Conservation (phyloP, 257 asterid genomes). For the Solanum arcanum region DNA sequence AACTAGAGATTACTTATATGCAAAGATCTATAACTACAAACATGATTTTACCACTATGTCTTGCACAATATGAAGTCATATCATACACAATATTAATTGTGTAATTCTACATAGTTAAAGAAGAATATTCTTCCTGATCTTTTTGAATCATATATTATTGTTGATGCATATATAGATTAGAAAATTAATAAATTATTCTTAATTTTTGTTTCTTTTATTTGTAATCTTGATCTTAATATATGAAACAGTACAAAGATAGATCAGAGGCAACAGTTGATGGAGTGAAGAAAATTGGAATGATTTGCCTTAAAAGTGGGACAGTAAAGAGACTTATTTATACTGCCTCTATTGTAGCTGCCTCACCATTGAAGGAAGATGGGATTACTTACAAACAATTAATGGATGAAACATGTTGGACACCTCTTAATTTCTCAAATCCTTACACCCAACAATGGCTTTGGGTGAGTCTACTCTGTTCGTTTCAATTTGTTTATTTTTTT, state of each 20-base stretch:
- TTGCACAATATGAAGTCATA: too few relatives aligned
- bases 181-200: too few relatives aligned
- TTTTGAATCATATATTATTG: too few relatives aligned
- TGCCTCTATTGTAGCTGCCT: conserved; percentile 35
- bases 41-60: too few relatives aligned
- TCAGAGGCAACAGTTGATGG: conserved; percentile 41
- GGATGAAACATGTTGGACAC: conserved; percentile 62
- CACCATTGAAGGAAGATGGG: conserved; percentile 30
- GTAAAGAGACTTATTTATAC: conserved; percentile 37
- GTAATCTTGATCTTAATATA: not conserved
- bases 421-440: conserved; percentile 25
- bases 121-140: too few relatives aligned
- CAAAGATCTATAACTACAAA: too few relatives aligned
- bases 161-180: too few relatives aligned
- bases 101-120: too few relatives aligned
- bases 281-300: conserved; percentile 21
- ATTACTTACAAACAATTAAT: conserved; percentile 23
- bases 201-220: too few relatives aligned
- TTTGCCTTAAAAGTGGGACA: conserved; percentile 20
- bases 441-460: not conserved
- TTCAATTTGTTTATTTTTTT: too few relatives aligned
- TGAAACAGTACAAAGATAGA: conserved; percentile 31
- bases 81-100: too few relatives aligned
- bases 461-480: not conserved
- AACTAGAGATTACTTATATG: too few relatives aligned